A percentile compares a stretch with the other conserved stretches of the same genome.
phyloP scores from a whole-genome alignment of 352 stramenopile species.

The Globisporangium camurandrum region DNA sequence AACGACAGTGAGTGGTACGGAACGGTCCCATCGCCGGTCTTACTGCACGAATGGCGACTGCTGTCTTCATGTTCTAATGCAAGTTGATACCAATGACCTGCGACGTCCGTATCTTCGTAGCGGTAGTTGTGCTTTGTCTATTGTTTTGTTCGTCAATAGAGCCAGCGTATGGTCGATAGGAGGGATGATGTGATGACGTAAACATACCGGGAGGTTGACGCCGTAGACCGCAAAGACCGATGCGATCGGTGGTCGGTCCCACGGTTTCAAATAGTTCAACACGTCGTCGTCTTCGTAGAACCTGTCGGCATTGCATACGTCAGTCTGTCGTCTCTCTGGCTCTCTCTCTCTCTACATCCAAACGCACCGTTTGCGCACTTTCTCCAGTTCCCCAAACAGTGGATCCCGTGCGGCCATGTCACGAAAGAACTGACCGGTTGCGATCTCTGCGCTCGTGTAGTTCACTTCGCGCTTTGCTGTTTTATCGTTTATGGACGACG shows the following conservation, averaged over 20 bases:
- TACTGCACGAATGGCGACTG: conserved; percentile 41
- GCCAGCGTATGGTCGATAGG: no score
- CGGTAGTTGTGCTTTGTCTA: conserved; percentile 70
- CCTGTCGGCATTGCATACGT: no score
- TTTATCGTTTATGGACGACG: no score
- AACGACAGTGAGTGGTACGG: conserved; percentile 76
- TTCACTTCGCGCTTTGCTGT: conserved; percentile 25
- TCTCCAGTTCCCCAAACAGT: conserved; percentile 54
- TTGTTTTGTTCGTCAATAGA: no score
- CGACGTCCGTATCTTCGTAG: conserved; percentile 43
- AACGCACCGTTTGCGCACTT: conserved; percentile 32
- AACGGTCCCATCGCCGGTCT: conserved; percentile 69
- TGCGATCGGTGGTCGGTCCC: conserved; percentile 60
- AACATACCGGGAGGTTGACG: conserved; percentile 57
- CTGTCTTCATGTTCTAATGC: conserved; percentile 42
- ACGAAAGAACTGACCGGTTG: conserved; percentile 57
- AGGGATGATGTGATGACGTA: no score
- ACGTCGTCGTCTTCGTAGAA: conserved; percentile 70
- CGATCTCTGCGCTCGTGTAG: conserved; percentile 64
- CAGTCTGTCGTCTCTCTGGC: no score
- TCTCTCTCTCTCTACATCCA: no score
- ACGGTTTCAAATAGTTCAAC: conserved; percentile 46
- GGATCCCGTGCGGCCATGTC: conserved; percentile 59
- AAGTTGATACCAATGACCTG: conserved; percentile 59
- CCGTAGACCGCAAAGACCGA: conserved; percentile 75